Evolutionary conservation across 2,329 filamentous ascomycete genomes (phyloP).

Genomic region (Apiospora pterosperma): DNA sequence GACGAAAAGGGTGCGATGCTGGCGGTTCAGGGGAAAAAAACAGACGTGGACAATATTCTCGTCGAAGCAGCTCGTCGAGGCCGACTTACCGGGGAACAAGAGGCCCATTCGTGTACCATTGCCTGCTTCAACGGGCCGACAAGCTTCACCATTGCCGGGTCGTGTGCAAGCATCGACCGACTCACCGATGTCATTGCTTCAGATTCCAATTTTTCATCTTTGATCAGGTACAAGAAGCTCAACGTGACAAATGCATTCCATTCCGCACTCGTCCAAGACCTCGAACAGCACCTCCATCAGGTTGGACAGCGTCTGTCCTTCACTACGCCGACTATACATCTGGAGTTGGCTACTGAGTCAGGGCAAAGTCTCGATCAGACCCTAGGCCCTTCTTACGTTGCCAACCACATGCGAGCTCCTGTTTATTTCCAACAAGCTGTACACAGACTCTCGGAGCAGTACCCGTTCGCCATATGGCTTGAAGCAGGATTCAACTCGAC

Average conservation of each 20-base stretch:
- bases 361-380: conserved; percentile 5
- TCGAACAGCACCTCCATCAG: conserved; percentile 14
- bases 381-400: conserved; percentile 14
- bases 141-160: conserved; percentile 28
- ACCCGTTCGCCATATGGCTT: too few relatives aligned
- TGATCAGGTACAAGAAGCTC: conserved; percentile 20
- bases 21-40: conserved; percentile 28
- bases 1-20: conserved; percentile 36
- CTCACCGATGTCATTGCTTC: conserved; percentile 11
- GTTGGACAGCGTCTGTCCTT: conserved; percentile 17
- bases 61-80: neutral
- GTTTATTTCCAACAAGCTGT: too few relatives aligned
- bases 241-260: conserved; percentile 27
- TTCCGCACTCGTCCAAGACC: conserved; percentile 21
- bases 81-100: conserved; percentile 39
- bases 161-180: conserved; percentile 19
- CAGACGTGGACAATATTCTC: conserved; percentile 19
- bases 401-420: conserved; percentile 26
- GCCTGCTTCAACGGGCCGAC: conserved; percentile 14
- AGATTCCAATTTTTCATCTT: conserved; percentile 8
- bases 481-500: conserved; percentile 31
- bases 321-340: conserved; percentile 16
- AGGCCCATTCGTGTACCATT: conserved; percentile 13
- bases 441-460: too few relatives aligned
- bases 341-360: conserved; percentile 19